A percentile compares a stretch with the other conserved stretches of the same genome.
Evolutionary conservation across 2,329 filamentous ascomycete species (phyloP).

Genomic region (Rhynchosporium graminicola): DNA sequence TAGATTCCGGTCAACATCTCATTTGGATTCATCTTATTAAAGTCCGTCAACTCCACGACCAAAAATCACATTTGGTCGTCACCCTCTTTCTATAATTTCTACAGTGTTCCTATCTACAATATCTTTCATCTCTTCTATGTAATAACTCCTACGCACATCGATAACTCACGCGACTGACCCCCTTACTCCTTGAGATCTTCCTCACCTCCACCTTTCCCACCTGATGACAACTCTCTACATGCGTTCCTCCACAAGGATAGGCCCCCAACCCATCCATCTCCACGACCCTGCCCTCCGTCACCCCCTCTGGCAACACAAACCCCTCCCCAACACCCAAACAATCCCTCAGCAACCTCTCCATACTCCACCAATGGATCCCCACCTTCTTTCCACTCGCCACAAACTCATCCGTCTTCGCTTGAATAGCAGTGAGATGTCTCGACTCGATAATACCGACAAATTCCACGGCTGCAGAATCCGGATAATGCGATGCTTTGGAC

Average conservation of each 20-base stretch:
- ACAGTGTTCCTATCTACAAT: not conserved
- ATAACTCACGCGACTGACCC: slow-evolving; percentile 55
- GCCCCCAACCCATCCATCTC: slow-evolving; percentile 67
- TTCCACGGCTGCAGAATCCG: slow-evolving; percentile 66
- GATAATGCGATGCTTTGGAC: slow-evolving; percentile 71
- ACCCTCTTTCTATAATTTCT: not conserved
- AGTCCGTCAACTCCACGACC: too few relatives aligned
- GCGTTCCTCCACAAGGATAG: slow-evolving; percentile 76
- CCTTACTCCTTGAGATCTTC: slow-evolving; percentile 67
- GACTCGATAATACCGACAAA: slow-evolving; percentile 68
- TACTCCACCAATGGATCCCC: slow-evolving; percentile 67
- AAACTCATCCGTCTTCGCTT: slow-evolving; percentile 60
- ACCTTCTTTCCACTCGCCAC: slow-evolving; percentile 58
- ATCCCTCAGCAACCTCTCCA: slow-evolving; percentile 57
- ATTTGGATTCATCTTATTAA: too few relatives aligned
- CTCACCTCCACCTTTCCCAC: slow-evolving; percentile 64
- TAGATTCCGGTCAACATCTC: too few relatives aligned
- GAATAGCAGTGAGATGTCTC: slow-evolving; percentile 62
- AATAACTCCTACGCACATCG: slow-evolving; percentile 39
- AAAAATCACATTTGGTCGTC: not conserved
- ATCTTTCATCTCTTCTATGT: too few relatives aligned
- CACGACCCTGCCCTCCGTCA: slow-evolving; percentile 60
- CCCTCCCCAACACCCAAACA: slow-evolving; percentile 39
- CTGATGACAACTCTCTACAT: slow-evolving; percentile 59
- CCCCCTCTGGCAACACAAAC: slow-evolving; percentile 46